A percentile compares a stretch with the other conserved stretches of the same genome.
Conservation (phyloP, 176 grass and related monocot species). For the Avena sativa region DNA sequence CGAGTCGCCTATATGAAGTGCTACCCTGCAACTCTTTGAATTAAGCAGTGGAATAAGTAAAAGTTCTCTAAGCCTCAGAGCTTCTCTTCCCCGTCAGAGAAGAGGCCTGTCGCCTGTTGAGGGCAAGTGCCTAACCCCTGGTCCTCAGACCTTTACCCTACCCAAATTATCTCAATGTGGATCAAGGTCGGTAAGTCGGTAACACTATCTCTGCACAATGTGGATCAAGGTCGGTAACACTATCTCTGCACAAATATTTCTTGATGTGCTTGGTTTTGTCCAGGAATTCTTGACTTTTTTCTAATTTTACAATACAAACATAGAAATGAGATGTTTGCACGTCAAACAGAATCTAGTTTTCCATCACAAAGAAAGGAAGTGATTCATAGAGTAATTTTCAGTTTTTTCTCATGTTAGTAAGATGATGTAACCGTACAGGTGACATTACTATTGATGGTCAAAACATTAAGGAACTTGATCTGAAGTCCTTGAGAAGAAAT, state of each 20-base stretch:
- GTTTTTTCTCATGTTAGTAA: neutral
- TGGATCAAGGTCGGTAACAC: neutral
- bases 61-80: too few species aligned
- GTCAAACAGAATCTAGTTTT: neutral
- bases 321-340: neutral
- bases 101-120: neutral
- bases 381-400: neutral
- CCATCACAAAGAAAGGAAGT: neutral
- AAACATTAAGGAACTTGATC: conserved; percentile 49
- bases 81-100: neutral
- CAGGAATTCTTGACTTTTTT: neutral
- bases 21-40: neutral
- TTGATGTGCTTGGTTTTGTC: neutral
- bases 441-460: conserved; percentile 49
- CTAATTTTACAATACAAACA: neutral
- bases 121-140: neutral
- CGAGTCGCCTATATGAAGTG: neutral
- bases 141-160: neutral
- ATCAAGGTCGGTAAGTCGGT: neutral
- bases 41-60: neutral
- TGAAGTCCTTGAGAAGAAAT: conserved; percentile 53
- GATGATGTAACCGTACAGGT: conserved; percentile 29
- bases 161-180: neutral
- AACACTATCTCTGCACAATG: neutral
- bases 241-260: neutral